Evolutionary conservation across 345 rosid genomes (phyloP).

Genomic region (Triadica sebifera): DNA sequence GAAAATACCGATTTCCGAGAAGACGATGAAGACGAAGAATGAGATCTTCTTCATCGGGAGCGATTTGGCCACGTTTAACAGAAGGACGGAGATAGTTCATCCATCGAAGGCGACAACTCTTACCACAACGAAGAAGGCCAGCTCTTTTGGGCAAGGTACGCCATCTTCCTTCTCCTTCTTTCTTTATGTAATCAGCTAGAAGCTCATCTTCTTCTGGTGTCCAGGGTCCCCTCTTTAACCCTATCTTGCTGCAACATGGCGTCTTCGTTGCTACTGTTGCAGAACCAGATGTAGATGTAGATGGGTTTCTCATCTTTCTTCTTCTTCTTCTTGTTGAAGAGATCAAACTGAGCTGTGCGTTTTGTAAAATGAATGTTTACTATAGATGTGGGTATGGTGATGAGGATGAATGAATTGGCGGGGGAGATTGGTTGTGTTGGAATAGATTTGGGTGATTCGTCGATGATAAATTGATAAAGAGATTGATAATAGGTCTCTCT

Average conservation of each 20-base stretch:
- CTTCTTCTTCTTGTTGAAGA: not conserved
- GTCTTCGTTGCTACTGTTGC: conserved; percentile 17
- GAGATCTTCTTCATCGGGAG: conserved; percentile 89
- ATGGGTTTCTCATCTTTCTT: conserved; percentile 16
- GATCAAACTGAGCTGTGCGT: not conserved
- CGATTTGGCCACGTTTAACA: conserved; percentile 70
- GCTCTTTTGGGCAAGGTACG: conserved; percentile 76
- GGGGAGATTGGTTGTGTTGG: not conserved
- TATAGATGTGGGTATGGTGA: too few species aligned
- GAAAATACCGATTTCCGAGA: conserved; percentile 24
- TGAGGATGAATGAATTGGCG: too few species aligned
- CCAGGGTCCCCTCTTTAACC: conserved; percentile 91
- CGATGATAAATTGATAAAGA: not conserved
- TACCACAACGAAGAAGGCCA: conserved; percentile 80
- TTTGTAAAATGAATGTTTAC: not conserved
- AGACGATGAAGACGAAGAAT: conserved; percentile 87
- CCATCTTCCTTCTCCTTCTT: conserved; percentile 87
- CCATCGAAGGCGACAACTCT: conserved; percentile 94
- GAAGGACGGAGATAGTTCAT: conserved; percentile 88
- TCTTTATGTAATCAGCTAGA: conserved; percentile 51
- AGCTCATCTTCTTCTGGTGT: conserved; percentile 77
- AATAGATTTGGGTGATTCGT: not conserved
- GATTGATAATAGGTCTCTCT: not conserved
- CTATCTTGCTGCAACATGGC: conserved; percentile 63
- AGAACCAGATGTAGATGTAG: not conserved